Evolutionary conservation across 345 rosid genomes (phyloP), one percentile per base, ranked within the genome.

Genomic region (Melaleuca quinquenervia): DNA sequence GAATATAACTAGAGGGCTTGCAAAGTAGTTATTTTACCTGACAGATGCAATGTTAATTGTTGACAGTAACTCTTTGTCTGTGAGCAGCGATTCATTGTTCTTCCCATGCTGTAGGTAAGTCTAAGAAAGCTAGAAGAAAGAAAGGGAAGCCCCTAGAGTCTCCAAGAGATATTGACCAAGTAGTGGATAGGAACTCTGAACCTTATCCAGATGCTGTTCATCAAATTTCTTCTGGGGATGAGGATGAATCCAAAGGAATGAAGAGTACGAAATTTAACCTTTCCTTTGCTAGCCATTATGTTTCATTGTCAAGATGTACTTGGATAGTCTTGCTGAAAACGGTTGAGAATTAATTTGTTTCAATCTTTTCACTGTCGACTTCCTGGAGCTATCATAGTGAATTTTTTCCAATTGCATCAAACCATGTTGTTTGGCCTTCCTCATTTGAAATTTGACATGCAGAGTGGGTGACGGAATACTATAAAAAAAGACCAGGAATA

Each of bases 381-480:
- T 70, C 78, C 18, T 36, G 78, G 78, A 36, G 78, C 78, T 8
- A 70, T 70, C 78, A 36, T 36, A 84, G 20, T 14, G 24, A 64
- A 41, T 48, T n/a, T 51, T 60, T 64, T 11, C 12, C 2, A 4
- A 64, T 49, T 64, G 27, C 55, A 26, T 32, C 20, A 48, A 36
- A 21, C 78, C 48, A 70, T 1, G 26, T 0, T 9, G 48, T 64
- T 56, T 50, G 83, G 10, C 75, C 58, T 84, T 70, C 51, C 44
- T 78, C 24, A 70, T 10, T 24, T 29, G 84, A 32, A 76, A 82
- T 74, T 52, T 83, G 11, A 87, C 3, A 0, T 91, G 76, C 95
- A 97, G 99, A 93, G 86, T 97, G 99, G 99, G 78, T 96, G 87
- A 88, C 85, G 41, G 91, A 94, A 58, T 97, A 97, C 91, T 86